Evolutionary conservation across 345 rosid species (phyloP), one percentile per base, ranked within the genome.

Genomic region (Zanthoxylum bungeanum): DNA sequence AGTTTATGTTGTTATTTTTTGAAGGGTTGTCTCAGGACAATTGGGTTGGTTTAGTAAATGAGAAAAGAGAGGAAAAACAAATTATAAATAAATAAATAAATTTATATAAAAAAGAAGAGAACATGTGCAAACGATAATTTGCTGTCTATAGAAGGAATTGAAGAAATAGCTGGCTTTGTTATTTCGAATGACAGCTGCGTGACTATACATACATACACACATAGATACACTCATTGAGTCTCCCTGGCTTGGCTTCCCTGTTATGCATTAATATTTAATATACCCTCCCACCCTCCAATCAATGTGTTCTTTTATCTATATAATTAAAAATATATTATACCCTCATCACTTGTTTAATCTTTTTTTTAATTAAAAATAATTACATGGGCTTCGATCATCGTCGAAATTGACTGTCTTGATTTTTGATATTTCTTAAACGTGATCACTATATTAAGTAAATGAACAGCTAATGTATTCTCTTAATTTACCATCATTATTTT

Each of bases 71-170:
- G 50, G 53, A 50, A 44, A 42, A 44, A 17, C 7, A 44, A 44
- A 14, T 44, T 44, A 44, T n/a, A 44, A 44, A 12, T 44, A 36
- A 25, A 60, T 16, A 31, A 51, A 51, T 49, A 50, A 63, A 62
- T 14, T n/a, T n/a, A n/a, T n/a, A n/a, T 11, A 37, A 27, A 6
- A 34, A 63, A 39, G 44, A 37, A 57, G 61, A 69, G 78, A 66
- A 81, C 86, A 81, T 79, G 66, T 82, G 87, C 87, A 82, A 82
- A 82, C 82, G 61, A 79, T 78, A 36, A 83, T 83, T 83, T 86
- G 89, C 84, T 80, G 89, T 82, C 79, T 27, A 46, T 19, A 6
- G 42, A 71, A 77, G 52, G 44, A 60, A 73, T n/a, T n/a, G 78
- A 58, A 64, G 39, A 55, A 64, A 21, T 66, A 69, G 59, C 10